Evolutionary conservation across 73 alveolate genomes (phyloP), one percentile per base, ranked within the genome.

Genomic region (Paramecium pentaurelia): DNA sequence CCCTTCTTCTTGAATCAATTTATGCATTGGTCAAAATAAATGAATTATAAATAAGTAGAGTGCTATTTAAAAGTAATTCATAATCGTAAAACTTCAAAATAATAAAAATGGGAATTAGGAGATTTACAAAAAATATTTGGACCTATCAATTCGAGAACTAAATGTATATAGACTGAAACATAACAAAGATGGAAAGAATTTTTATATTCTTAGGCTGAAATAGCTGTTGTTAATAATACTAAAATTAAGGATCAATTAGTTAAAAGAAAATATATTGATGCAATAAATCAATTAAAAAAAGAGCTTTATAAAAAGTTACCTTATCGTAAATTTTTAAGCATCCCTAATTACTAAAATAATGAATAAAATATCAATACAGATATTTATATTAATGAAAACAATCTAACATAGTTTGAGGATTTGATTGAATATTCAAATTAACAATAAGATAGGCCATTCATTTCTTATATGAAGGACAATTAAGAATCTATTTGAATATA

Each of bases 1-100:
- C 87, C 87, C 58, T 75, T 75, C 20, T 73, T 73, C 20, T 32
- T 75, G 88, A 75, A 75, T 40, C 60, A 75, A 75, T 75, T 75
- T 45, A 73, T 75, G 44, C 70, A 75, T 75, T 75, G 88, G 88
- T 37, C 88, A 14, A 22, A 34, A 14, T 12, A 36, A 75, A 75
- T 75, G 88, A 60, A 45, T 32, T 75, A 75, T 18, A 75, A 75
- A 18, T n/a, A 75, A 20, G 88, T 16, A 37, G 88, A 75, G 9
- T 14, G 70, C 4, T 75, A 75, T 40, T 40, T 75, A 37, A 75
- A 37, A 37, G 49, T 45, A 8, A 75, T 75, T 37, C 70, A 75
- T 8, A 75, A 75, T 10, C 1, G 12, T 2, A 75, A 36, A 20
- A 75, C 88, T 3, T 75, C 88, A 75, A 75, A 75, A 34, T 1